A percentile compares a stretch with the other conserved stretches of the same genome.
These are phyloP conservation scores for Cynara cardunculus DNA, from an alignment of 129 eudicot species.

Conservation along the genomic window DNA sequence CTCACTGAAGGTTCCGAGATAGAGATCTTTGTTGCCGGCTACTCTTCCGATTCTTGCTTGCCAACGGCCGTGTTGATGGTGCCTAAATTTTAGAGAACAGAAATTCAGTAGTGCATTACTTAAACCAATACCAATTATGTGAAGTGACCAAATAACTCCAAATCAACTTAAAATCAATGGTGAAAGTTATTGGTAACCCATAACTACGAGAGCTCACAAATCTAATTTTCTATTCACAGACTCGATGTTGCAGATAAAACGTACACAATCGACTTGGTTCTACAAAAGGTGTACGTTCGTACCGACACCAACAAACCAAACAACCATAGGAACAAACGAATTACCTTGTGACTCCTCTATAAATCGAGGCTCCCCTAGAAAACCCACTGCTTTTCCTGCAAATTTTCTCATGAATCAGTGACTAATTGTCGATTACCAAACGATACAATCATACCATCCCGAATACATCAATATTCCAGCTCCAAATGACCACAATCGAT, in stretches of 20 bases:
- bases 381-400: slow-evolving; percentile 95
- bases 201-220: neutral
- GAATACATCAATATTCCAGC: neutral
- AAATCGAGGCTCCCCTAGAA: slow-evolving; percentile 91
- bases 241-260: neutral
- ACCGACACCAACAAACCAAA: neutral
- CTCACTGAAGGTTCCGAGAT: slow-evolving; percentile 93
- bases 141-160: neutral
- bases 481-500: neutral
- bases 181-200: neutral
- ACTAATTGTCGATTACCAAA: neutral
- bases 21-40: slow-evolving; percentile 92
- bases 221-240: no score
- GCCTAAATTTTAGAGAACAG: slow-evolving; percentile 33
- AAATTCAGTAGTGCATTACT: neutral
- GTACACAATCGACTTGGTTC: neutral
- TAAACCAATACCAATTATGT: no score
- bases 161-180: no score
- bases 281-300: neutral
- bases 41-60: slow-evolving; percentile 97
- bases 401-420: neutral
- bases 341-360: slow-evolving; percentile 92
- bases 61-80: slow-evolving; percentile 92
- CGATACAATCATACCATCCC: neutral
- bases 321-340: neutral